Evolutionary conservation across 768 basidiomycete genomes (phyloP), one percentile per base, ranked within the genome.

Genomic region (Serendipita indica): DNA sequence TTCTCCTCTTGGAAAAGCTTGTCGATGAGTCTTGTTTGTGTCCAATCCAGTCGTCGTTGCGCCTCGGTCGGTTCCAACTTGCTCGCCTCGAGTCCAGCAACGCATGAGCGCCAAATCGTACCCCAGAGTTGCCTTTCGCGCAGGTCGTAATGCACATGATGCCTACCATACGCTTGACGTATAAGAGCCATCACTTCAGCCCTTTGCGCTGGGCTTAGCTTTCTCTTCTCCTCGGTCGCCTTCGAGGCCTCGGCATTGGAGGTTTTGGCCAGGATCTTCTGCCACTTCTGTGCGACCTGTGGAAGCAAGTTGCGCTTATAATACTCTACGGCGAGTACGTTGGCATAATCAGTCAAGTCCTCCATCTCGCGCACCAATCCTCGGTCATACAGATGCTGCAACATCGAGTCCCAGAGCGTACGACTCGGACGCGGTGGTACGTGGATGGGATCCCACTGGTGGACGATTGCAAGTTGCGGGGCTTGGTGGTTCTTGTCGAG

Each of bases 361-460:
- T 84, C 81, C 57, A 86, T 72, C 3, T 84, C 79, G 1, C 71
- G 70, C 1, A 81, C 64, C 65, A 75, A 75, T 33, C 72, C 72
- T 10, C 74, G 68, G 12, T 68, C 65, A 0, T 79, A 79, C 28
- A 87, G 74, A 2, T 74, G 72, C 33, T 79, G 74, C 10, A 89
- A 66, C 68, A 90, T 78, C n/a, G 74, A 58, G 2, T 66, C 61
- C 82, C 84, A 89, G 0, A 81, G 75, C 2, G 70, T 61, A 2
- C 64, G 60, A 62, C 79, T 76, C 2, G 87, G 87, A 10, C 76
- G 74, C 3, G 74, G 68, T 16, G 79, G 74, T 0, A 67, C 67
- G 7, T 67, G 69, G 4, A 75, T 67, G 1, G 79, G 69, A 54
- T 75, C 70, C 62, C 72, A 78, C 1, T 74, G 74, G 61, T 73